Evolutionary conservation across 2,329 filamentous ascomycete genomes (phyloP), one percentile per base, ranked within the genome.

Genomic region (Fusarium sp.): DNA sequence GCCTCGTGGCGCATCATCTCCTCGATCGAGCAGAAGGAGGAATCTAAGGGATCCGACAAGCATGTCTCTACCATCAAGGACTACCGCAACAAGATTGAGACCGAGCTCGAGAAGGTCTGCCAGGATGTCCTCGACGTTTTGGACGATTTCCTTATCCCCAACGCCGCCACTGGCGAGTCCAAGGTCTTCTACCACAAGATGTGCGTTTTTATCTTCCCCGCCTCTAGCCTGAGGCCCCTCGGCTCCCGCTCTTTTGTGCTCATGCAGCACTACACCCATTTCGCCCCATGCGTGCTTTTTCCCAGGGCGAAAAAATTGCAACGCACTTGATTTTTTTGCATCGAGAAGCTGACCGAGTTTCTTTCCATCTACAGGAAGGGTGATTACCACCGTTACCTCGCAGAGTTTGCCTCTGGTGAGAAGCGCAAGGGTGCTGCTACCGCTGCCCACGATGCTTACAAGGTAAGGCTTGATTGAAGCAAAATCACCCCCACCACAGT

Each of bases 121-220:
- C 90, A 97, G 85, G 95, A 98, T 85, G 93, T 97, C 74, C 91
- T 98, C 74, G 91, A 97, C 77, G 95, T 98, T 75, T 88, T 98
- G 72, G 94, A 97, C 81, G 87, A 97, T 78, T 90, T 89, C 79
- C 87, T 98, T 78, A 98, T 98, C 79, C 94, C 94, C 82, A 95
- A 96, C 83, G 95, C 95, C 79, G 91, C 96, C 83, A 91, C 93
- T 73, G 95, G 95, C 85, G 95, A 98, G 88, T 97, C 94, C 82
- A 98, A 97, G 90, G 95, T 98, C 80, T 98, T 98, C 84, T 98
- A 98, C 87, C 94, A 97, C 91, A 98, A 98, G 90, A 98, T 98
- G 95, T 97, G 85, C 76, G 92, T 87, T 70, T 62, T 70, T 66
- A 67, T 44, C 49, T 58, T 65, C 63, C 57, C 54, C 47, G 56